These are phyloP conservation scores for Leccinum olivaceopallidum DNA, from an alignment of 768 basidiomycete species.

Conservation along the genomic window DNA sequence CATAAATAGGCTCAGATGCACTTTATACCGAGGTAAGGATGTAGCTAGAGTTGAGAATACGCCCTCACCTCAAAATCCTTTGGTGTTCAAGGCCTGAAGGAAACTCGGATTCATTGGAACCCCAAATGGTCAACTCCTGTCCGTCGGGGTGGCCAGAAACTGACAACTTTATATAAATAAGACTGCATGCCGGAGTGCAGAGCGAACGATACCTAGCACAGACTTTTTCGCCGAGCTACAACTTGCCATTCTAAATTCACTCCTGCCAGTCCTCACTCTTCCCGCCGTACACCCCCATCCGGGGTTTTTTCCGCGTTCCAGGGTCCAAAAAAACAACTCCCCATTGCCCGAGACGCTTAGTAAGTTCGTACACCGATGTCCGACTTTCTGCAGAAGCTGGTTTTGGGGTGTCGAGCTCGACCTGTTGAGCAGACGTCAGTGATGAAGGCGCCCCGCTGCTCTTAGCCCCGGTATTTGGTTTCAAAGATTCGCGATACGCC, in stretches of 20 bases:
- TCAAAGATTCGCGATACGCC: conserved; percentile 3
- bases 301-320: conserved; percentile 40
- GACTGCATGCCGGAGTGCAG: not conserved
- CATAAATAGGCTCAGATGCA: conserved; percentile 61
- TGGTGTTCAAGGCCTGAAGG: conserved; percentile 84
- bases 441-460: not conserved
- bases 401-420: conserved; percentile 5
- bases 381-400: conserved; percentile 4
- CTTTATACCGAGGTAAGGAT: conserved; percentile 11
- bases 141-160: conserved; percentile 62
- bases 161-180: conserved; percentile 29
- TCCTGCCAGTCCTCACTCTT: conserved; percentile 69
- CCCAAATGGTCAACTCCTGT: conserved; percentile 92
- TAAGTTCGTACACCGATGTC: conserved; percentile 38
- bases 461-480: not conserved
- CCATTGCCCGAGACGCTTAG: conserved; percentile 77
- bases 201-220: conserved; percentile 63
- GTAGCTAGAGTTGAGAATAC: not conserved
- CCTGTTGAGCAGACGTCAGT: conserved; percentile 1
- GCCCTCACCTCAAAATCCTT: conserved; percentile 55
- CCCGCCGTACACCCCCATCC: conserved; percentile 75
- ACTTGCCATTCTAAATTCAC: conserved; percentile 64
- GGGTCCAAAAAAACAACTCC: conserved; percentile 86
- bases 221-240: conserved; percentile 95
- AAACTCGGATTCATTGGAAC: conserved; percentile 93